Conservation (phyloP, 2,329 filamentous ascomycete genomes). For the Trichoderma sp. region DNA sequence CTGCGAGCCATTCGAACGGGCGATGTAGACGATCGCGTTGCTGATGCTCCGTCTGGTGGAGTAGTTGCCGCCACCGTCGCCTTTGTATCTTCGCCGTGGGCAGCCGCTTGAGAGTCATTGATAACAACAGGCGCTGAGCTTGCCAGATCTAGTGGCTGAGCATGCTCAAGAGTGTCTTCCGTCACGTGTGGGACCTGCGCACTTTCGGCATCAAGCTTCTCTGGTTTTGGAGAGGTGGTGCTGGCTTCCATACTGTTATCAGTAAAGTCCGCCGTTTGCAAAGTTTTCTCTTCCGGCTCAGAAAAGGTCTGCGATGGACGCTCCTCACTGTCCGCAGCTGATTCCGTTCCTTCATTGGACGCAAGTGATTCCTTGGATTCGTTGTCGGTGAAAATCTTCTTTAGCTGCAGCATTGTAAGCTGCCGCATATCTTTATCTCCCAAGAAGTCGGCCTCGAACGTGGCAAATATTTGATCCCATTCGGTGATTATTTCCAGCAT, state of each 20-base stretch:
- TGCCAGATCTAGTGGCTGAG: slow-evolving; percentile 52
- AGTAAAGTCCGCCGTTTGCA: slow-evolving; percentile 45
- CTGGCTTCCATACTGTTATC: slow-evolving; percentile 40
- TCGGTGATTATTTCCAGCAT: slow-evolving; percentile 91
- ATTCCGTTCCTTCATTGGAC: slow-evolving; percentile 66
- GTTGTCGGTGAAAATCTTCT: slow-evolving; percentile 91
- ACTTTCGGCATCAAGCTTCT: slow-evolving; percentile 32
- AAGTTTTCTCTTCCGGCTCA: slow-evolving; percentile 51
- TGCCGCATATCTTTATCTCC: slow-evolving; percentile 95
- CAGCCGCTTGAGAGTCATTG: not conserved
- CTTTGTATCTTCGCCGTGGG: not conserved
- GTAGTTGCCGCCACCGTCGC: not conserved
- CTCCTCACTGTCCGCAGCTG: slow-evolving; percentile 55
- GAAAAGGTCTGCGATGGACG: slow-evolving; percentile 48
- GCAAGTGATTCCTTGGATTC: slow-evolving; percentile 76
- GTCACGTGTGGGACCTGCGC: slow-evolving; percentile 37
- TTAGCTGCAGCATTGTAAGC: slow-evolving; percentile 86
- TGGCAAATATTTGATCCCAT: slow-evolving; percentile 87
- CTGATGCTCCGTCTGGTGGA: slow-evolving; percentile 14
- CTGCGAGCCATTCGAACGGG: slow-evolving; percentile 29
- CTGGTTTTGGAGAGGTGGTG: slow-evolving; percentile 33
- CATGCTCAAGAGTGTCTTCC: slow-evolving; percentile 46
- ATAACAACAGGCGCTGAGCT: slow-evolving; percentile 30
- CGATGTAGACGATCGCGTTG: slow-evolving; percentile 31
- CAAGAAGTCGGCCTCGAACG: slow-evolving; percentile 91